phyloP scores from a whole-genome alignment of 495 filamentous ascomycete genomes.

The Saxophila tyrrhenica region DNA sequence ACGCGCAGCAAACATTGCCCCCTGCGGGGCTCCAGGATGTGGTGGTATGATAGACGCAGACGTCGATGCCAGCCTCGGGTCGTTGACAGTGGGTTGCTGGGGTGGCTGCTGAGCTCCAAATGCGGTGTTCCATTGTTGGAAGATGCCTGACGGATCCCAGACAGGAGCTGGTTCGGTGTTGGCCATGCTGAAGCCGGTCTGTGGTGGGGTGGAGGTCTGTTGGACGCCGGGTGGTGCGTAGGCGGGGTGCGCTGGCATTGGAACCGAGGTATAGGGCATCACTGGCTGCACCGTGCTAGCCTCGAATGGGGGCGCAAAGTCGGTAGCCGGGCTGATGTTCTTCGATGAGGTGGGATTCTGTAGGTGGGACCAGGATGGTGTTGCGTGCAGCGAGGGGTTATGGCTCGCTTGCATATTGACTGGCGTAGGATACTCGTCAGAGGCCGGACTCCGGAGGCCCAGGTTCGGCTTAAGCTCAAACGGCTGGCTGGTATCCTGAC shows the following conservation, averaged over 20 bases:
- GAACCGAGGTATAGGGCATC: neutral
- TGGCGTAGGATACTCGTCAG: constrained; percentile 35
- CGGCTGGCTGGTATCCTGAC: constrained; percentile 69
- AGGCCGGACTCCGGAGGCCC: constrained; percentile 71
- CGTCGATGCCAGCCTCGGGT: neutral
- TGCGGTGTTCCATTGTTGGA: constrained; percentile 92
- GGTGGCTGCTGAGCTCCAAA: constrained; percentile 49
- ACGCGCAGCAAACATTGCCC: constrained; percentile 36
- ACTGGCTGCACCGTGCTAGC: neutral
- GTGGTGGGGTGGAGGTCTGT: constrained; percentile 8
- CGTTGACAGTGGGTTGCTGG: constrained; percentile 19
- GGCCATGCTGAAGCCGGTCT: constrained; percentile 6
- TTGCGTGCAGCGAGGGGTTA: constrained; percentile 1
- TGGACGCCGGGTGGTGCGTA: neutral
- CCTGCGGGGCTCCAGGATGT: constrained; percentile 35
- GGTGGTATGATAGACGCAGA: constrained; percentile 1
- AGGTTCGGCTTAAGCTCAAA: constrained; percentile 85
- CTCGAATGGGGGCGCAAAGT: constrained; percentile 9
- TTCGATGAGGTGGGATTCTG: constrained; percentile 6
- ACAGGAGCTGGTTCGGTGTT: constrained; percentile 31
- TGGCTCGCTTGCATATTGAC: constrained; percentile 2
- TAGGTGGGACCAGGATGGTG: constrained; percentile 4
- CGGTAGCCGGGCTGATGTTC: constrained; percentile 8
- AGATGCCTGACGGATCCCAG: constrained; percentile 90
- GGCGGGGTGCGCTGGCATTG: neutral